Percentiles rank a stretch among this genome's conserved stretches.
Conservation (phyloP, 768 basidiomycete genomes). For the Trametes cingulata region DNA sequence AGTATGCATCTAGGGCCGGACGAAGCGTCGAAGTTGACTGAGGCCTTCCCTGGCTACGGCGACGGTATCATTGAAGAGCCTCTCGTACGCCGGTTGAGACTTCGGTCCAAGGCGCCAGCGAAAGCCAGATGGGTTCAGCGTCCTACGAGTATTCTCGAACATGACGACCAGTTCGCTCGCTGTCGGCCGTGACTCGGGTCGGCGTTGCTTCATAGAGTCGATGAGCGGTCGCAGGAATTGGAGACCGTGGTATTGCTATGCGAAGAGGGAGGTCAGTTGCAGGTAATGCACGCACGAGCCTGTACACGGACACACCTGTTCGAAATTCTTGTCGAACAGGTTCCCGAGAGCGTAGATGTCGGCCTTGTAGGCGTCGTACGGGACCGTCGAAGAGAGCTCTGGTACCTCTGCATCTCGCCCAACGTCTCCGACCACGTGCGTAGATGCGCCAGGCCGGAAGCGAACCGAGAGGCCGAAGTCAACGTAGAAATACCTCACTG, state of each 20-base stretch:
- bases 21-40: background rate
- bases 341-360: constrained; percentile 29
- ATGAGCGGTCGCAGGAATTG: constrained; percentile 16
- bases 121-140: background rate
- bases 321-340: constrained; percentile 24
- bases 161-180: constrained; percentile 1
- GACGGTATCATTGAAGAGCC: constrained; percentile 23
- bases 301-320: constrained; percentile 3
- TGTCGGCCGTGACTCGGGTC: constrained; percentile 9
- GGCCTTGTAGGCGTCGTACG: constrained; percentile 27
- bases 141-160: background rate
- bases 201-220: constrained; percentile 11
- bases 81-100: constrained; percentile 10
- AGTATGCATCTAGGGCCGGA: background rate
- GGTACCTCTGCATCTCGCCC: constrained; percentile 26
- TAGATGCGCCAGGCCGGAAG: constrained; percentile 15
- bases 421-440: constrained; percentile 9
- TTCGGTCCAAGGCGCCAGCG: constrained; percentile 20
- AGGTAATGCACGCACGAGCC: too few species aligned
- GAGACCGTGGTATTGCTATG: background rate
- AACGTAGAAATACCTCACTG: constrained; percentile 34
- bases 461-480: constrained; percentile 25
- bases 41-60: constrained; percentile 17
- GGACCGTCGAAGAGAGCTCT: constrained; percentile 22
- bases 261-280: too few species aligned